Evolutionary conservation across 345 rosid species (phyloP).

Genomic region (Trapa bicornis): DNA sequence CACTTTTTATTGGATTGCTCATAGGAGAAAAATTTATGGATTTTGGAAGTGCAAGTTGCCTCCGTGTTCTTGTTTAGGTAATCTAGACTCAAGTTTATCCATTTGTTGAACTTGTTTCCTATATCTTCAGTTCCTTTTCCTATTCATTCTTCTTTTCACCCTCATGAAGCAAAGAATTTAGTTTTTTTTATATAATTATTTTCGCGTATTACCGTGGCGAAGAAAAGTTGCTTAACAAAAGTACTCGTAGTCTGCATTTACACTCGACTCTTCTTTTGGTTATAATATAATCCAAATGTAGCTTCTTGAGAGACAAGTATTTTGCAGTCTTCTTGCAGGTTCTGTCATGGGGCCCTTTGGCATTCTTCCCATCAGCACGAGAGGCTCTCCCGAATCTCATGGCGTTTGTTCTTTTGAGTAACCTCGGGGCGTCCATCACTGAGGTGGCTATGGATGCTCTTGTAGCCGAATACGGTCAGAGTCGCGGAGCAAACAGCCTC

Average conservation of each 20-base stretch:
- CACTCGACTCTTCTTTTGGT: neutral
- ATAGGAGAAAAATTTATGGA: neutral
- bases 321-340: conserved; percentile 61
- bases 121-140: neutral
- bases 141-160: neutral
- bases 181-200: too few species aligned
- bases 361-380: conserved; percentile 41
- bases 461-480: conserved; percentile 76
- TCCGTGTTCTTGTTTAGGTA: neutral
- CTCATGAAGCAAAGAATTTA: neutral
- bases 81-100: neutral
- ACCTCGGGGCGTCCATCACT: conserved; percentile 75
- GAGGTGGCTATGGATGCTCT: conserved; percentile 90
- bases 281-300: neutral
- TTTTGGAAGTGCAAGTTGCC: neutral
- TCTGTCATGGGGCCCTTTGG: conserved; percentile 74
- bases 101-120: neutral
- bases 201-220: too few species aligned
- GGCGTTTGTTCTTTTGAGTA: conserved; percentile 54
- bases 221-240: neutral
- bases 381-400: conserved; percentile 54
- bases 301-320: neutral
- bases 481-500: conserved; percentile 37
- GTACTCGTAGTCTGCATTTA: too few species aligned
- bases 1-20: neutral